A percentile compares a stretch with the other conserved stretches of the same genome.
Evolutionary conservation across 1,139 yeast species (phyloP).

Genomic region (Kodamaea derodonti): DNA sequence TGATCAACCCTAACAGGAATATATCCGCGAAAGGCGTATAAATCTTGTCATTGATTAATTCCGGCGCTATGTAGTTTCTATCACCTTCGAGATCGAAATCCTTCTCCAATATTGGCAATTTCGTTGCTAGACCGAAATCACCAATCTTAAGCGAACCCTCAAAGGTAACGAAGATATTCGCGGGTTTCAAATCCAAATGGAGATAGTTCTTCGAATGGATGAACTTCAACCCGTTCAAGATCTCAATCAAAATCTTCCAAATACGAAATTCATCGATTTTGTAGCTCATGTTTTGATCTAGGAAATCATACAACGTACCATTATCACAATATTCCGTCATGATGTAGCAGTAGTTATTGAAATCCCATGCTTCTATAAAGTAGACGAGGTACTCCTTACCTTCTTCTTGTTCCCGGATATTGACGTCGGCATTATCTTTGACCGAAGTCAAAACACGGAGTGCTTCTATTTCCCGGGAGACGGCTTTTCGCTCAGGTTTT

Average conservation of each 20-base stretch:
- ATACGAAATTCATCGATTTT: slow-evolving; percentile 95
- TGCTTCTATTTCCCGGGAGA: slow-evolving; percentile 42
- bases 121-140: slow-evolving; percentile 63
- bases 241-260: slow-evolving; percentile 90
- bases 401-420: slow-evolving; percentile 56
- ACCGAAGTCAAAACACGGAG: slow-evolving; percentile 40
- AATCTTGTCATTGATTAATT: slow-evolving; percentile 73
- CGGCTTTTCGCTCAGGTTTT: slow-evolving; percentile 34
- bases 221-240: slow-evolving; percentile 71
- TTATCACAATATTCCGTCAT: slow-evolving; percentile 97
- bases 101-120: slow-evolving; percentile 51
- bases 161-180: slow-evolving; percentile 88
- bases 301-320: slow-evolving; percentile 79
- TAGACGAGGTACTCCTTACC: slow-evolving; percentile 79
- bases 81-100: slow-evolving; percentile 93
- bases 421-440: slow-evolving; percentile 30
- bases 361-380: slow-evolving; percentile 85
- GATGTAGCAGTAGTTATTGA: slow-evolving; percentile 68
- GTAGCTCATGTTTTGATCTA: slow-evolving; percentile 67
- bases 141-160: slow-evolving; percentile 90
- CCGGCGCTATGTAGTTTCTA: slow-evolving; percentile 97
- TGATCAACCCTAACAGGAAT: slow-evolving; percentile 85
- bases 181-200: slow-evolving; percentile 91
- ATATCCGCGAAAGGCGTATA: slow-evolving; percentile 94
- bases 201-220: slow-evolving; percentile 75